A percentile compares a stretch with the other conserved stretches of the same genome.
Conservation (phyloP, 495 filamentous ascomycete genomes). For the Podospora pseudocomata region DNA sequence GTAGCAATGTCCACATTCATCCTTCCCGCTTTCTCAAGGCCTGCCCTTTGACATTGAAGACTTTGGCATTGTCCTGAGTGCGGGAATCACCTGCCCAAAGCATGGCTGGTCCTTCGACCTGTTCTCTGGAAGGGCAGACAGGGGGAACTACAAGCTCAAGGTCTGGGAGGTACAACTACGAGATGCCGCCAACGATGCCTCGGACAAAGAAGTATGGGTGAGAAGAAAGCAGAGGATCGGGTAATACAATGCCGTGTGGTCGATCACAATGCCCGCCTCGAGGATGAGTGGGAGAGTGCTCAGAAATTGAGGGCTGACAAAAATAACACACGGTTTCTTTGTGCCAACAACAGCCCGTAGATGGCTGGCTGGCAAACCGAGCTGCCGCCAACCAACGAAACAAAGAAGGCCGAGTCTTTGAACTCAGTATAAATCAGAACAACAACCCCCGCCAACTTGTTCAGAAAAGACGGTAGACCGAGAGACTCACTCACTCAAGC, state of each 20-base stretch:
- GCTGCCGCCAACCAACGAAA: neutral
- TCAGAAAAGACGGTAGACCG: neutral
- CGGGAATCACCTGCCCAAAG: constrained; percentile 57
- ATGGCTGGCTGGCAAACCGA: neutral
- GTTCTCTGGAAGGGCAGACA: constrained; percentile 52
- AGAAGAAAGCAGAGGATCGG: constrained; percentile 44
- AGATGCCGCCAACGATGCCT: constrained; percentile 15
- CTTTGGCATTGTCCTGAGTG: constrained; percentile 50
- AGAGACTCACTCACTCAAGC: neutral
- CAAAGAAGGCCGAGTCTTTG: neutral
- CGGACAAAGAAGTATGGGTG: constrained; percentile 57
- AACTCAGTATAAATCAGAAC: neutral
- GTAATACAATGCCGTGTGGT: constrained; percentile 17
- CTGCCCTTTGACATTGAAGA: constrained; percentile 61
- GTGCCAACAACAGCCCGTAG: constrained; percentile 1
- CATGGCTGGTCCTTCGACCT: constrained; percentile 62
- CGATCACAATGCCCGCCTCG: neutral
- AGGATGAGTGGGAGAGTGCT: neutral
- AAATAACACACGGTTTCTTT: neutral
- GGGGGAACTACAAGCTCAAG: constrained; percentile 55
- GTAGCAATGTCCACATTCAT: constrained; percentile 59
- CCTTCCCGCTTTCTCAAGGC: constrained; percentile 54
- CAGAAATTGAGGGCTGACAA: neutral
- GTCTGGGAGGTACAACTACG: constrained; percentile 58
- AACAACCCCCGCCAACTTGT: neutral